Evolutionary conservation across 768 basidiomycete species (phyloP), one percentile per base, ranked within the genome.

Genomic region (Termitomyces sp.): DNA sequence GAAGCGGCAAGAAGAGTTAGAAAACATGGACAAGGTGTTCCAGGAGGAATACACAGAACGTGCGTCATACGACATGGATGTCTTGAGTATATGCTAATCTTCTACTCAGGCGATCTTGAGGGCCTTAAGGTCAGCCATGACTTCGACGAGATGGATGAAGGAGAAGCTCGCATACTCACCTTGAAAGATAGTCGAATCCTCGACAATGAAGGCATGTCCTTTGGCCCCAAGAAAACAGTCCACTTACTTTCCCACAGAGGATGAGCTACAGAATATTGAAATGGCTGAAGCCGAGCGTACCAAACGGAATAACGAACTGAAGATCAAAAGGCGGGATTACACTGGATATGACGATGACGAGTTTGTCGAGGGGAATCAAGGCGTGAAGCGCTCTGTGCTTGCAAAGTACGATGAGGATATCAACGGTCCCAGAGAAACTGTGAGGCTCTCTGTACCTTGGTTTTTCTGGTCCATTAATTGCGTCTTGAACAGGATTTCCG

Each of bases 271-370:
- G 73, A 98, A 99, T 61, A 78, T 97, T 52, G 93, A 97, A 64
- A 83, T 98, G 81, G 94, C 92, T 0, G 95, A 97, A 66, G 85
- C 82, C 48, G 94, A 95, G 61, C 83, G 82, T 20, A 82, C 80
- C 15, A 83, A 90, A 64, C 88, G 92, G 71, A 86, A 87, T 33
- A 75, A 84, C 47, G 91, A 94, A 41, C 72, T 90, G 46, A 96
- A 97, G 72, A 92, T 88, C 42, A 94, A 96, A 75, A 86, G 81
- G 54, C 84, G 82, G 23, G 89, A 91, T 65, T 98, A 98, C 66
- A 94, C 92, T 0, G 95, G 95, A 15, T 96, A 91, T 67, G 95
- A 99, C 63, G 96, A 98, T 63, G 94, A 96, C 5, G 97, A 98
- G 65, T 98, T 98, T 60, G 76, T 69, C 2, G 82, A 82, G 22